A percentile compares a stretch with the other conserved stretches of the same genome.
phyloP scores from a whole-genome alignment of 805 yeast genomes.

The Starmera dryadoides region DNA sequence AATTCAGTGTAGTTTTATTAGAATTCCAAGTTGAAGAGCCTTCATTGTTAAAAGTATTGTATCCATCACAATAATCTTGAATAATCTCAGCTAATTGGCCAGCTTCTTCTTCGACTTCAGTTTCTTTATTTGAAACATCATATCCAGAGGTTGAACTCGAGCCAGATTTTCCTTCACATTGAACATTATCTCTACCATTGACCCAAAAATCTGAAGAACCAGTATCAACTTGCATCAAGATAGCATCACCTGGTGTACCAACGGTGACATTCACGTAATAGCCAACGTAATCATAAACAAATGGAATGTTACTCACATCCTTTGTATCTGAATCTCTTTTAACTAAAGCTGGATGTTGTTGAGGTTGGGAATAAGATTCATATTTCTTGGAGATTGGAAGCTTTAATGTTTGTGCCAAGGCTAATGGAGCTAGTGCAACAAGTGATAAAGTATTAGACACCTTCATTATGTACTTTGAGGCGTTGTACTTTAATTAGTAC shows the following conservation, averaged over 20 bases:
- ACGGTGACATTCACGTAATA: slow-evolving; percentile 21
- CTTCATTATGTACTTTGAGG: too few species aligned
- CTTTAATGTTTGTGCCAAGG: not conserved
- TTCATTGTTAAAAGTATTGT: slow-evolving; percentile 15
- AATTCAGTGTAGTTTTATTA: slow-evolving; percentile 25
- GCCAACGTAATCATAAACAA: slow-evolving; percentile 11
- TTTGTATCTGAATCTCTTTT: not conserved
- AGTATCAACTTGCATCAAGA: slow-evolving; percentile 21
- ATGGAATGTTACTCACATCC: not conserved
- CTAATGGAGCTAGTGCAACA: too few species aligned
- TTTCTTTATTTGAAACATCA: not conserved
- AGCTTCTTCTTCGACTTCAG: not conserved
- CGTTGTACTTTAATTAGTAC: too few species aligned
- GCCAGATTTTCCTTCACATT: not conserved
- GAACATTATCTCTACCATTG: slow-evolving; percentile 7
- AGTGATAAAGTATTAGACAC: too few species aligned
- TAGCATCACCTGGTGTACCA: slow-evolving; percentile 19
- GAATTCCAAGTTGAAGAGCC: slow-evolving; percentile 18
- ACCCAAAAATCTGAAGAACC: slow-evolving; percentile 28
- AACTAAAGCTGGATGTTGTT: not conserved
- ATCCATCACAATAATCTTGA: slow-evolving; percentile 1
- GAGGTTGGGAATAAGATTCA: not conserved
- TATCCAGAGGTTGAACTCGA: too few species aligned
- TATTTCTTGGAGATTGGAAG: not conserved
- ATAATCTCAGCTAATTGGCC: not conserved